Percentiles rank a stretch among this genome's conserved stretches.
Evolutionary conservation across 1,139 yeast species (phyloP).

Genomic region (Sugiyamaella pinicola): DNA sequence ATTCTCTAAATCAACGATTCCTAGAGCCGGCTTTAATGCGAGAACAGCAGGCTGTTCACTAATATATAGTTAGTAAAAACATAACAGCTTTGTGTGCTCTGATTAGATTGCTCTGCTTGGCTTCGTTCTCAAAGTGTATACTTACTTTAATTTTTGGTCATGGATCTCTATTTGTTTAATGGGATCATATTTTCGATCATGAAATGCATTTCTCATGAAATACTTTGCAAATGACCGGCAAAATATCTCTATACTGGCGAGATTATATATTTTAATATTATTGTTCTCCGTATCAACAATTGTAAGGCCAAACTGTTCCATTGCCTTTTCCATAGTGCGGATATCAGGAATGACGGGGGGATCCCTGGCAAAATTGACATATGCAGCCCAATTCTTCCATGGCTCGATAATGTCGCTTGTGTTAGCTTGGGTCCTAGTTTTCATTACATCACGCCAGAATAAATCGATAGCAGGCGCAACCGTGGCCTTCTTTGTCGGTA

Average conservation of each 20-base stretch:
- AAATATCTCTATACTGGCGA: slow-evolving; percentile 3
- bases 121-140: too few relatives aligned
- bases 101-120: too few relatives aligned
- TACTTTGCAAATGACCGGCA: slow-evolving; percentile 17
- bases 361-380: slow-evolving; percentile 6
- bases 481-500: neutral
- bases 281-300: neutral
- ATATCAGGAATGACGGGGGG: slow-evolving; percentile 17
- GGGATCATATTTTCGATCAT: neutral
- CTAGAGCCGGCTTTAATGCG: slow-evolving; percentile 18
- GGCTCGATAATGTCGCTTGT: neutral
- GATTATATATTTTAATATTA: slow-evolving; percentile 13
- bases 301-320: slow-evolving; percentile 2
- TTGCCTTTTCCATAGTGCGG: slow-evolving; percentile 1
- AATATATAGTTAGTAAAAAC: neutral
- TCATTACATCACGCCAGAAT: neutral
- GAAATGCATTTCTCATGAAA: neutral
- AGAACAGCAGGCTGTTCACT: neutral
- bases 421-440: neutral
- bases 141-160: too few relatives aligned
- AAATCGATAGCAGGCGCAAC: neutral
- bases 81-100: too few relatives aligned
- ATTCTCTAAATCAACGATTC: slow-evolving; percentile 27
- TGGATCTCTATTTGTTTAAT: neutral
- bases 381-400: slow-evolving; percentile 4